Percentiles rank a stretch among this genome's conserved stretches.
Conservation (phyloP, 148 eudicot genomes). For the Rhododendron williamsianum region DNA sequence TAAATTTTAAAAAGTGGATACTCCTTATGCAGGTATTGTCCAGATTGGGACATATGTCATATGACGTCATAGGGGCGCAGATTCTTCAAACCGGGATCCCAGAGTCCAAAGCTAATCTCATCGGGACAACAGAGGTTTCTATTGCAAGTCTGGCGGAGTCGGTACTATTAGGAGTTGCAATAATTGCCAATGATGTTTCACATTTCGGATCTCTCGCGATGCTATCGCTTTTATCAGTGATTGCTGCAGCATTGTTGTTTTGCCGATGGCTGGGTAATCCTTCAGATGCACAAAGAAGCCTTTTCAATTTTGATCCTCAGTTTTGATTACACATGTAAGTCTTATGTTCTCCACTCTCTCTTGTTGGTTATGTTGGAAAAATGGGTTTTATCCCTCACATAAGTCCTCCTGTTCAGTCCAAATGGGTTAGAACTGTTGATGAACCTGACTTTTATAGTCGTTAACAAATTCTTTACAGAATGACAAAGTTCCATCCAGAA, state of each 20-base stretch:
- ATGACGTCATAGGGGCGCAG: constrained; percentile 84
- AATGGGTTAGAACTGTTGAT: neutral
- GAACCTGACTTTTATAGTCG: neutral
- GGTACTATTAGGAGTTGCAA: constrained; percentile 77
- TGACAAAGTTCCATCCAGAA: neutral
- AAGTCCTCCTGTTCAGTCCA: neutral
- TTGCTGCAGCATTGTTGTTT: constrained; percentile 78
- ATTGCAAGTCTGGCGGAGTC: constrained; percentile 90
- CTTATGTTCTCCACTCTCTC: neutral
- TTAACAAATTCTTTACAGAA: neutral
- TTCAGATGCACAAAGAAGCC: constrained; percentile 64
- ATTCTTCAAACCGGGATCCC: constrained; percentile 98
- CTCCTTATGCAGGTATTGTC: constrained; percentile 55
- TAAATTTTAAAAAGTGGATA: neutral
- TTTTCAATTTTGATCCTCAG: constrained; percentile 46
- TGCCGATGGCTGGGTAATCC: constrained; percentile 78
- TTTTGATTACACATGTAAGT: constrained; percentile 22
- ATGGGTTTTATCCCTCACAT: neutral
- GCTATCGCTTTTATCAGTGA: constrained; percentile 73
- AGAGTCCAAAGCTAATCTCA: constrained; percentile 86
- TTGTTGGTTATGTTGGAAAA: neutral
- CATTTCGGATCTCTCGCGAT: constrained; percentile 79
- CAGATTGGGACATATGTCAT: constrained; percentile 93
- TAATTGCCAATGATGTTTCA: constrained; percentile 75
- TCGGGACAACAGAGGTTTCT: constrained; percentile 86